These are phyloP conservation scores for Lagerstroemia speciosa DNA, from an alignment of 345 rosid genomes.

Conservation along the genomic window DNA sequence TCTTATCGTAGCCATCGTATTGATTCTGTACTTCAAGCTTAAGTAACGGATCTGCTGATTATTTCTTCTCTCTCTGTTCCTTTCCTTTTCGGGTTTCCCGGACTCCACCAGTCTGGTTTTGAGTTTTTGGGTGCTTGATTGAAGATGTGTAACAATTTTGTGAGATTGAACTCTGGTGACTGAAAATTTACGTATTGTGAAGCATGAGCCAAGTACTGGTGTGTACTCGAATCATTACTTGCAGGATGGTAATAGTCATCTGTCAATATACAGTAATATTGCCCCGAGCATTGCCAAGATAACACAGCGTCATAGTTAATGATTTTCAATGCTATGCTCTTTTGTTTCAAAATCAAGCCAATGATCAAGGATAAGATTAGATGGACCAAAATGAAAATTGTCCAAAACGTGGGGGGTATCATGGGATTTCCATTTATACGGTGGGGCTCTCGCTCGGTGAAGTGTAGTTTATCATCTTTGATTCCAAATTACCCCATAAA, in stretches of 20 bases:
- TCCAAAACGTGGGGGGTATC: neutral
- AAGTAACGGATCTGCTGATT: constrained; percentile 17
- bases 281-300: neutral
- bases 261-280: too few relatives aligned
- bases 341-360: constrained; percentile 11
- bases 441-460: neutral
- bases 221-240: neutral
- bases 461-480: neutral
- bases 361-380: neutral
- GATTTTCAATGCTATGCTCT: neutral
- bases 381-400: neutral
- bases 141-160: neutral
- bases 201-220: neutral
- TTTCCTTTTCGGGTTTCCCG: neutral
- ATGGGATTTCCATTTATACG: neutral
- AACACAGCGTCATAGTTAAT: neutral
- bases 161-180: neutral
- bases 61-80: neutral
- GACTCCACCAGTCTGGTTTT: neutral
- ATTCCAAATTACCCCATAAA: neutral
- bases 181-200: neutral
- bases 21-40: constrained; percentile 77
- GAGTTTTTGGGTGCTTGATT: neutral
- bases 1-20: constrained; percentile 41
- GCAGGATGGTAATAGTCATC: neutral